Conservation (phyloP, 805 yeast genomes). For the Candida manassasensis region DNA sequence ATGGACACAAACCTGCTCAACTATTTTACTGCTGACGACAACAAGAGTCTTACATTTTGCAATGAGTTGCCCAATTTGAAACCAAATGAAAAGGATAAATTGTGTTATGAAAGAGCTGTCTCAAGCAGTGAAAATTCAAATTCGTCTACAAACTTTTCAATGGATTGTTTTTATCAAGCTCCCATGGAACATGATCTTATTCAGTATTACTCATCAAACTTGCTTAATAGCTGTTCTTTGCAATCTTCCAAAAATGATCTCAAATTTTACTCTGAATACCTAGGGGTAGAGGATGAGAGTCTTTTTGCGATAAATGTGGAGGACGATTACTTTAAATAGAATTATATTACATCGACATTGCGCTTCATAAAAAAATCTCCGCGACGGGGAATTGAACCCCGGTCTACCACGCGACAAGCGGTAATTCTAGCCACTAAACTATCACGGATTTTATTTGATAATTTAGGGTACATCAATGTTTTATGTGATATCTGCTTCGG, state of each 20-base stretch:
- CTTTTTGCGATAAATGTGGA: conserved; percentile 19
- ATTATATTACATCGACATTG: neutral
- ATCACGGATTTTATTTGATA: neutral
- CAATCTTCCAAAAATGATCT: conserved; percentile 10
- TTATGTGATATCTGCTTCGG: no score
- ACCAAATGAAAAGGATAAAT: no score
- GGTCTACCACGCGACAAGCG: conserved; percentile 1
- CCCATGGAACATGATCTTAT: neutral
- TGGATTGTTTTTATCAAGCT: no score
- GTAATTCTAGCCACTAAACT: neutral
- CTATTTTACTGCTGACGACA: no score
- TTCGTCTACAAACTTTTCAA: no score
- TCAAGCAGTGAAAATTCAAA: no score
- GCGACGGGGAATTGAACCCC: conserved; percentile 1
- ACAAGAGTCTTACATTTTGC: no score
- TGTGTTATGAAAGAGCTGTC: no score
- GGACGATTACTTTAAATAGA: conserved; percentile 21
- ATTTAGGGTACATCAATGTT: no score
- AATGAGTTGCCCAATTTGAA: no score
- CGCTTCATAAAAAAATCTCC: neutral
- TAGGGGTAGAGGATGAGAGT: conserved; percentile 21
- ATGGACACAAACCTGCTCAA: no score
- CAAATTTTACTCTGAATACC: conserved; percentile 19
- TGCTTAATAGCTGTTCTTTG: neutral
- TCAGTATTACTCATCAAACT: conserved; percentile 1